Base-by-base conservation (phyloP, 495 filamentous ascomycete genomes). In the Pyrenopolyporus hunteri region DNA sequence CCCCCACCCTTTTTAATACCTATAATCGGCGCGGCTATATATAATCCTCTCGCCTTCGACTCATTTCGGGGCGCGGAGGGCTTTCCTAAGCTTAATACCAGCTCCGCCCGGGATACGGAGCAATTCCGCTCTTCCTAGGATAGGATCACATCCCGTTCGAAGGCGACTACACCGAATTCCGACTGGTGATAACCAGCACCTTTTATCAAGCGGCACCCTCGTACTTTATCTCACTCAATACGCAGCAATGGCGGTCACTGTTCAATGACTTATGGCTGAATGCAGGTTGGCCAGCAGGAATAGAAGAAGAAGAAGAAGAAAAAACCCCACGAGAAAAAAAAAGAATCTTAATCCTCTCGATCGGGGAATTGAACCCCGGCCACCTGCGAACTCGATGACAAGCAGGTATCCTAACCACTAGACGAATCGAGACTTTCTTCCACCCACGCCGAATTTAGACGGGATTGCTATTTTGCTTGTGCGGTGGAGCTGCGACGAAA, bases 341-440 rank as follows among this genome's bases (percentile, higher is more conserved):
- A 46, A 36, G 17, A 36, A 46, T 36, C 36, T 13, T 1, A 23
- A 11, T 19, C n/a, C 70, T 73, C 72, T 63, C 68, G 63, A 70
- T 70, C 66, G 70, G 70, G 72, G 72, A 73, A 74, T 74, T 64
- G 71, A 74, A 74, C 71, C 71, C 71, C 71, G 70, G 68, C 69
- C 70, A 73, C 70, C 68, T 68, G 72, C 70, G 70, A 43, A 33
- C 6, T 59, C 36, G 11, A 55, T 62, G 58, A 62, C 58, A 62
- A 55, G 58, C 58, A 62, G 50, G 58, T 62, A 62, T 61, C 58
- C 43, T 61, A 61, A 61, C 50, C 58, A 61, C 50, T 61, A 61
- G 58, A 61, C 58, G 58, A 54, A 61, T 61, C 58, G 58, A 61
- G 58, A 61, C 7, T 47, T 14, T 2, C 20, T 25, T 6, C 14